phyloP scores from a whole-genome alignment of 768 basidiomycete genomes.

The Leccinum uliginosum region DNA sequence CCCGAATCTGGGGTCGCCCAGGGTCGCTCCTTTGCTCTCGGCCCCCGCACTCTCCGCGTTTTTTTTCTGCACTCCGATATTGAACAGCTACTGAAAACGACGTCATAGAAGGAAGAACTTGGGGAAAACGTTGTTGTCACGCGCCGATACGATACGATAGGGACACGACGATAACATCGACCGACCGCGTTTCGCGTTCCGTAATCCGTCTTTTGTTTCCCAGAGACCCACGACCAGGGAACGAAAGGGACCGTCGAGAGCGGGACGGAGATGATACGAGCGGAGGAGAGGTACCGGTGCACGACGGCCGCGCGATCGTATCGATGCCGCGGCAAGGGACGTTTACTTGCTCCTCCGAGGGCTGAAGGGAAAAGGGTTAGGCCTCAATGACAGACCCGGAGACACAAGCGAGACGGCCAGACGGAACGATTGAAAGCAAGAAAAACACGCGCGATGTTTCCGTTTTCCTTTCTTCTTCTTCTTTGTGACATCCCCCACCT shows the following conservation, averaged over 20 bases:
- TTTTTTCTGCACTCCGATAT: not conserved
- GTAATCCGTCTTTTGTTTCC: not conserved
- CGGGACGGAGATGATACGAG: not conserved
- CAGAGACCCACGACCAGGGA: not conserved
- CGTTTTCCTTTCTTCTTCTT: too few relatives aligned
- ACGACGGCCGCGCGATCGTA: not conserved
- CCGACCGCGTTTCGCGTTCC: not conserved
- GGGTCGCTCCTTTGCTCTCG: not conserved
- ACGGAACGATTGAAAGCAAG: not conserved
- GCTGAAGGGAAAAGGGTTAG: not conserved
- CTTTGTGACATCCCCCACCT: not conserved
- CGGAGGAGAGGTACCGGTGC: not conserved
- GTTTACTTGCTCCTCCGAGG: not conserved
- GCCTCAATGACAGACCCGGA: not conserved
- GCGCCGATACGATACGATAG: not conserved
- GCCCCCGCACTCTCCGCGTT: not conserved
- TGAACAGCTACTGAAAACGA: not conserved
- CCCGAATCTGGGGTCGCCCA: not conserved
- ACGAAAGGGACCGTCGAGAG: not conserved
- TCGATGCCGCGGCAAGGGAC: not conserved
- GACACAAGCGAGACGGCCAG: not conserved
- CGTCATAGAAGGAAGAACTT: not conserved
- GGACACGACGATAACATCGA: not conserved
- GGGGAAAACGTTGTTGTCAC: not conserved
- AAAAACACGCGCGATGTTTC: not conserved